Evolutionary conservation across 164 flowering plant genomes (phyloP), one percentile per base, ranked within the genome.

Genomic region (Liquidambar formosana): DNA sequence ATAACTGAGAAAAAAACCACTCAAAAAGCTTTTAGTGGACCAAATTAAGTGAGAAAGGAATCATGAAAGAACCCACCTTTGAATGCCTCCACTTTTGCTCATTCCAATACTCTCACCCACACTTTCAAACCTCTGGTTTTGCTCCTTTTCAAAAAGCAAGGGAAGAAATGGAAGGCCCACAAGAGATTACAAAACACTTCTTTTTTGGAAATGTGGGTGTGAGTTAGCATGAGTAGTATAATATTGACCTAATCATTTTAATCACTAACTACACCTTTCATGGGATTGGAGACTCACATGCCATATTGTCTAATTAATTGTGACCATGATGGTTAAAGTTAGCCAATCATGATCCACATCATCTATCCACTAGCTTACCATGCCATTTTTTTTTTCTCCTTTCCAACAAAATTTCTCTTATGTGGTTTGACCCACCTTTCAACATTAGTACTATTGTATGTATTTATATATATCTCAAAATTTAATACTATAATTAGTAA

Each of bases 111-210:
- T 38, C 47, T 15, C 56, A 65, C 2, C 69, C 61, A 63, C 60
- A 76, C 75, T 72, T 72, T 77, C 61, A 73, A 67, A 66, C 59
- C 71, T 64, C 66, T 44, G 26, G 47, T 59, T 69, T 23, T 45
- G 28, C 66, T 0, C 10, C 77, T 78, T 74, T 78, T 71, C 73
- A 71, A 74, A 71, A 78, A 78, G 75, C 59, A 54, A 69, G n/a
- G 54, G 22, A 27, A 18, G 57, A 41, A 59, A 16, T 11, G 43
- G 47, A 4, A 67, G 72, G 59, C 70, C 81, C 75, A 71, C 78
- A 9, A 23, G 14, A 43, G 63, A 59, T 45, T 27, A 67, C 60
- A 47, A 49, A 27, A 57, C 25, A 28, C 38, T 63, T 71, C 25
- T 67, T 71, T 64, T 76, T 57, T 47, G 70, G 68, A 69, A 65